Conservation (phyloP, 2,329 filamentous ascomycete genomes). For the Epichloe glyceriae region DNA sequence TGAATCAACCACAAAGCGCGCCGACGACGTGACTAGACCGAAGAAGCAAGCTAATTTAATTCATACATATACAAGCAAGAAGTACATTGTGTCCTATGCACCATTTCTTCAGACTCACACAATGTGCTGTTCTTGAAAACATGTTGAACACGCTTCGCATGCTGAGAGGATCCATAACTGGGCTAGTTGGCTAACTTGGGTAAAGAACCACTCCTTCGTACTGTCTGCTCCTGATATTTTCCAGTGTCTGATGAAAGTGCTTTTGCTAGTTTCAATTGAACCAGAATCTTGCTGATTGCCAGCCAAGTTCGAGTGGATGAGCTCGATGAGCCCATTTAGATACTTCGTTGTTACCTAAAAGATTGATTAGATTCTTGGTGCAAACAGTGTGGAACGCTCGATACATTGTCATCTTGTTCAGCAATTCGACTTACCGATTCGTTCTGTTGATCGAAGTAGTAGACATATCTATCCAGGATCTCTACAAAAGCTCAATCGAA, state of each 20-base stretch:
- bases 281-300: slow-evolving; percentile 72
- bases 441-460: slow-evolving; percentile 99
- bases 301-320: slow-evolving; percentile 91
- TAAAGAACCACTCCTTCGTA: slow-evolving; percentile 83
- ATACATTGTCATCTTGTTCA: background rate
- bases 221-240: slow-evolving; percentile 82
- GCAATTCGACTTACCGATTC: slow-evolving; percentile 55
- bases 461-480: slow-evolving; percentile 95
- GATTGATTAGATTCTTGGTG: slow-evolving; percentile 7
- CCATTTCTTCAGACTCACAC: slow-evolving; percentile 2
- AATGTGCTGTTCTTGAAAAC: background rate
- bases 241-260: slow-evolving; percentile 88
- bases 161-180: background rate
- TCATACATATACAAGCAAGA: slow-evolving; percentile 3
- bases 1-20: background rate
- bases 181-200: slow-evolving; percentile 24
- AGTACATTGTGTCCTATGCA: slow-evolving; percentile 5
- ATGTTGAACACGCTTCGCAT: slow-evolving; percentile 1
- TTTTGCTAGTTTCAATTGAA: slow-evolving; percentile 79
- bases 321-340: slow-evolving; percentile 91
- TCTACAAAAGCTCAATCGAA: slow-evolving; percentile 94
- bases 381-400: background rate
- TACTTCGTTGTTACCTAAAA: slow-evolving; percentile 80
- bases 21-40: background rate
- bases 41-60: background rate